Conservation (phyloP, 2,329 filamentous ascomycete genomes). For the Penicillium sp. region DNA sequence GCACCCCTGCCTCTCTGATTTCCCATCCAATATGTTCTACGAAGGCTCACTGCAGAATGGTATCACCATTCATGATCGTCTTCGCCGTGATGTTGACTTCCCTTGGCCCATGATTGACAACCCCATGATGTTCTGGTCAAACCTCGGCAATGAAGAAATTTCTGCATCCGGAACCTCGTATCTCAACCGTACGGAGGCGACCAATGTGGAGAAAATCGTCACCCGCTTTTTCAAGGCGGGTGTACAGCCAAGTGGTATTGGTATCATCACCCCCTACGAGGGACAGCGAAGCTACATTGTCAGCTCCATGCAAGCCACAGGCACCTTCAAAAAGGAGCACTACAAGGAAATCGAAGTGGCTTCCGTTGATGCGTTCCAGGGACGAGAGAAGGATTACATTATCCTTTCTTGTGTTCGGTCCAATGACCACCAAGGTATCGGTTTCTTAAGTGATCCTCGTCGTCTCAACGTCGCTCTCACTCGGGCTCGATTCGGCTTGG, state of each 20-base stretch:
- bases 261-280: constrained; percentile 98
- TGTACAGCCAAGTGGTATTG: constrained; percentile 87
- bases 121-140: constrained; percentile 99
- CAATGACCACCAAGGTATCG: constrained; percentile 98
- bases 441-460: constrained; percentile 94
- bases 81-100: constrained; percentile 92
- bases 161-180: constrained; percentile 97
- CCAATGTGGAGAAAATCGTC: constrained; percentile 97
- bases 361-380: constrained; percentile 97
- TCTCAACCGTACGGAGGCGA: constrained; percentile 92
- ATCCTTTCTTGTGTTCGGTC: constrained; percentile 96
- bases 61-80: constrained; percentile 79
- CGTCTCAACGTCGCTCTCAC: constrained; percentile 96
- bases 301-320: constrained; percentile 97
- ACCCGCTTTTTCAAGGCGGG: constrained; percentile 98
- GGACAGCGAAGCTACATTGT: constrained; percentile 97
- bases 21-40: constrained; percentile 99
- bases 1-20: constrained; percentile 95
- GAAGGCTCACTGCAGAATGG: constrained; percentile 96
- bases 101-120: constrained; percentile 91
- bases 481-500: constrained; percentile 91
- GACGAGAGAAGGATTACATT: constrained; percentile 98
- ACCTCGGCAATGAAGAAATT: constrained; percentile 94
- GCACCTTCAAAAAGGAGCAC: constrained; percentile 94
- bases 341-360: constrained; percentile 99